phyloP scores from a whole-genome alignment of 2,329 filamentous ascomycete species.

The Chrysoporthe austroafricana region DNA sequence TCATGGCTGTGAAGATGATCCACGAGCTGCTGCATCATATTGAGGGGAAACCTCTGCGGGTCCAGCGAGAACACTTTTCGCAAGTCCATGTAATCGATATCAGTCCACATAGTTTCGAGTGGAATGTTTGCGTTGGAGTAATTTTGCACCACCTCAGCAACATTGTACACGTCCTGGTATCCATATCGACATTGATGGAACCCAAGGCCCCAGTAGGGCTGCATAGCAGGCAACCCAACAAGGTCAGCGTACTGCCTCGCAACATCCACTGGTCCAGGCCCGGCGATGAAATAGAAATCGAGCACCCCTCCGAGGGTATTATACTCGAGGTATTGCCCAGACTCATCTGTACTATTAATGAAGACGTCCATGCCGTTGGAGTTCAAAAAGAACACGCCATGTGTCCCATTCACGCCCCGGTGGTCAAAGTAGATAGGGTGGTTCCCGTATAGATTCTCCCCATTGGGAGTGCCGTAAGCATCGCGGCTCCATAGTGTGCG shows the following conservation, averaged over 20 bases:
- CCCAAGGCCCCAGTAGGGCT: slow-evolving; percentile 67
- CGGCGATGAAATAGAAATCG: slow-evolving; percentile 70
- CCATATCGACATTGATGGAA: slow-evolving; percentile 68
- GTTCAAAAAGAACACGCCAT: slow-evolving; percentile 73
- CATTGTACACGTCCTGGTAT: slow-evolving; percentile 65
- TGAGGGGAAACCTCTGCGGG: slow-evolving; percentile 63
- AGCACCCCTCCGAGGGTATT: slow-evolving; percentile 77
- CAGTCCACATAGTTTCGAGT: slow-evolving; percentile 71
- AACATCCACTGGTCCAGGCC: slow-evolving; percentile 61
- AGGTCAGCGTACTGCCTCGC: slow-evolving; percentile 63
- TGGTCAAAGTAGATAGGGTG: slow-evolving; percentile 80
- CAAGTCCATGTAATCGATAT: slow-evolving; percentile 63
- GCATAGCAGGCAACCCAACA: slow-evolving; percentile 61
- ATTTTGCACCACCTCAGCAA: slow-evolving; percentile 70
- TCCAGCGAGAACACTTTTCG: slow-evolving; percentile 68
- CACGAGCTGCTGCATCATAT: slow-evolving; percentile 67
- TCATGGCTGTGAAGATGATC: slow-evolving; percentile 67
- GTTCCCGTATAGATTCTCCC: slow-evolving; percentile 71
- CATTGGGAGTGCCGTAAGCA: slow-evolving; percentile 62
- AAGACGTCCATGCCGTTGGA: slow-evolving; percentile 79
- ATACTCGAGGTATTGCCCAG: slow-evolving; percentile 76
- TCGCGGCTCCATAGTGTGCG: slow-evolving; percentile 74
- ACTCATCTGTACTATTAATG: slow-evolving; percentile 63
- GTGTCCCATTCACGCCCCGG: slow-evolving; percentile 55
- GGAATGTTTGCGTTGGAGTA: slow-evolving; percentile 69